Evolutionary conservation across 1,284 basidiomycete genomes (phyloP), one percentile per base, ranked within the genome.

Genomic region (Cryptococcus sp.): DNA sequence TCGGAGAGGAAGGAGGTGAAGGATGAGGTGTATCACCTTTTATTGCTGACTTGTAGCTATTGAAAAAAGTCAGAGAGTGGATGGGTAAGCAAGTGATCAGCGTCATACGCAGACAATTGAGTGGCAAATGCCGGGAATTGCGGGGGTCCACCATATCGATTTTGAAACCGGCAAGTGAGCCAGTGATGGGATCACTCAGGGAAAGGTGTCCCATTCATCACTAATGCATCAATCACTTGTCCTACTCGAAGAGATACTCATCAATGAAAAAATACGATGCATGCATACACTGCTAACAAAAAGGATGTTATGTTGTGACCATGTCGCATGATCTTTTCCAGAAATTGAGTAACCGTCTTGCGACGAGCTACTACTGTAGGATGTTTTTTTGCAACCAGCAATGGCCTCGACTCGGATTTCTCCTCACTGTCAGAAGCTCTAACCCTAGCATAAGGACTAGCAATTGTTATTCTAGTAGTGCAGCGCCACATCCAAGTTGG

Each of bases 391-490:
- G 68, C 68, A 70, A 70, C 54, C 63, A 70, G 68, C 68, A 70
- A 68, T 58, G 63, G 66, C 53, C 62, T 62, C 57, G 60, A 62
- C 68, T 70, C 68, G 66, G 68, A 70, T 70, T 61, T 57, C 65
- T 70, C 68, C 66, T 70, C 68, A 70, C 57, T 68, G 68, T 62
- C 60, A 70, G 57, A 62, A 66, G 55, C 66, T 66, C 66, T 67
- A 67, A 70, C 68, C 68, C 68, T 68, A 68, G 68, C 66, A 70
- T 49, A 70, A 70, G 68, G 65, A 70, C 65, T 64, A 43, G 48
- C 41, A 6, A 16, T n/a, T 8, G 2, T 34, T 13, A 4, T 34
- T 34, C 5, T 2, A 5, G 2, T 10, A 13, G 29, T 10, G 8
- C n/a, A 4, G 5, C 8, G 29, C 29, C 29, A 34, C 29, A 34